Evolutionary conservation across 441 rosid species (phyloP), one percentile per base, ranked within the genome.

Genomic region (Erodium trifolium): DNA sequence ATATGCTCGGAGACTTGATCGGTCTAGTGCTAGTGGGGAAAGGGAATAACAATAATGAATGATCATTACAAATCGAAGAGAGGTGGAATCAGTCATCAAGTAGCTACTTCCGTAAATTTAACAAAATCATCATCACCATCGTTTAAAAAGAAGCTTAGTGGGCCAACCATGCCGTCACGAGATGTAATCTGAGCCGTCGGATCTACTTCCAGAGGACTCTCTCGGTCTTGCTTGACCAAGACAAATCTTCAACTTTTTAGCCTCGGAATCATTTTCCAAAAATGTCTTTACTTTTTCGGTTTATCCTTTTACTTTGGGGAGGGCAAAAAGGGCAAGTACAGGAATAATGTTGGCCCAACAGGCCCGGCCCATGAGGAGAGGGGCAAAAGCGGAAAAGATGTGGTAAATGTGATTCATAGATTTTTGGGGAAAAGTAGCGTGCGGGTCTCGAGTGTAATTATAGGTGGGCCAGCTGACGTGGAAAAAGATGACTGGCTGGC

Each of bases 381-480:
- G 27, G 27, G 27, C 27, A 23, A 23, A 23, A 23, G 27, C 27
- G 27, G 27, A 23, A 23, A 23, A 23, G 27, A 23, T 23, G 27
- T 23, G 27, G 27, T 23, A 23, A 23, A 23, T 23, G 27, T 23
- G 27, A 23, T 23, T 23, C 27, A 23, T 23, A 23, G 27, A 23
- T 23, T 23, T 23, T 23, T 23, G 27, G 27, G 27, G 27, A 23
- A 23, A 23, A 23, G 27, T 23, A 23, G 27, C 27, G 27, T 23
- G 27, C 27, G 27, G 27, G 27, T 23, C 27, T 23, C 27, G 27
- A 23, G 27, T 23, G 27, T 23, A 23, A 71, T 69, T 69, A 74
- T 71, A 23, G 71, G 66, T 77, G 66, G 65, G 51, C 18, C 45
- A 10, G 57, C 70, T 53, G 75, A 81, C 80, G 86, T 79, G 88